Percentiles rank a stretch among this genome's conserved stretches.
phyloP scores from a whole-genome alignment of 2,329 filamentous ascomycete genomes.

The Fusarium chaquense region DNA sequence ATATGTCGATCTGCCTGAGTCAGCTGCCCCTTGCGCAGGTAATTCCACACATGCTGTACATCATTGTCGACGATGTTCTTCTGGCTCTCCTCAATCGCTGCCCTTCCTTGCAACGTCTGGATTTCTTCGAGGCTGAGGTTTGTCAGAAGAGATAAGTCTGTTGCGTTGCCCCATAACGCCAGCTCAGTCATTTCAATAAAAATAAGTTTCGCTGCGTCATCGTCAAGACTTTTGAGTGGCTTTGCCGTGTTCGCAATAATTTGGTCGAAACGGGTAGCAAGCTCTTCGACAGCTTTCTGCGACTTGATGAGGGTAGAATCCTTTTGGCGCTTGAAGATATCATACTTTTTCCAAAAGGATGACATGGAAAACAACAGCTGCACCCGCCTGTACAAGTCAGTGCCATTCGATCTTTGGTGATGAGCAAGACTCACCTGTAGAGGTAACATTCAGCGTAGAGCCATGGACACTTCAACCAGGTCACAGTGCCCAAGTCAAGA shows the following conservation, averaged over 20 bases:
- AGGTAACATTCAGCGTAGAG: conserved; percentile 21
- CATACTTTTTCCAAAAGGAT: neutral
- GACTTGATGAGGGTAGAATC: conserved; percentile 1
- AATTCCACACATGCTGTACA: neutral
- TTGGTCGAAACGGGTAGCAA: neutral
- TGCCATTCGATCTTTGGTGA: accelerated
- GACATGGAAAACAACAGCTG: conserved; percentile 11
- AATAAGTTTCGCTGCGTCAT: neutral
- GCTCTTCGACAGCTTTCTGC: neutral
- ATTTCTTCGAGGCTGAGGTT: conserved; percentile 11
- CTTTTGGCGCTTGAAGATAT: conserved; percentile 13
- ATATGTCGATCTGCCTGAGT: neutral
- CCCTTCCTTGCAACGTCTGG: neutral
- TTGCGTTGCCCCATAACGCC: conserved; percentile 13
- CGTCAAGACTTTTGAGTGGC: neutral
- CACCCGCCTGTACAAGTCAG: conserved; percentile 1
- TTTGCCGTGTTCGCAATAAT: neutral
- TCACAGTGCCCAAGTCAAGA: neutral
- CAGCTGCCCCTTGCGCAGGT: neutral
- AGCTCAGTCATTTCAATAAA: conserved; percentile 4
- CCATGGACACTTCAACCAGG: conserved; percentile 16
- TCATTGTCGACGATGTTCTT: conserved; percentile 9
- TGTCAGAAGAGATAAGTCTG: conserved; percentile 13
- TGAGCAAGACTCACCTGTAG: neutral
- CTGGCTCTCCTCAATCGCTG: neutral